Evolutionary conservation across 305 asterid species (phyloP).

Genomic region (Fraxinus velutina): DNA sequence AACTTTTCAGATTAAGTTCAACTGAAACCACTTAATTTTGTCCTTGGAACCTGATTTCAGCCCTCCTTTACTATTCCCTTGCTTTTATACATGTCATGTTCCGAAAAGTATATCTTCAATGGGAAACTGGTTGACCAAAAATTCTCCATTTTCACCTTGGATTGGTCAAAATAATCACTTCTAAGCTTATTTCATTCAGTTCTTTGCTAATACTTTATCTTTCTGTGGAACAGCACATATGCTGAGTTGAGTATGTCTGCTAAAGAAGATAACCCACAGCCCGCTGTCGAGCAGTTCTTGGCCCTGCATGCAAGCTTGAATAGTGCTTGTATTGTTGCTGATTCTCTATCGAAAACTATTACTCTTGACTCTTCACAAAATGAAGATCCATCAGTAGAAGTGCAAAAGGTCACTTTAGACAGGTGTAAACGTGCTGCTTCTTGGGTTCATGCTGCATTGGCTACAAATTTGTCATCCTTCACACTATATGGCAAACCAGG

Average conservation of each 20-base stretch:
- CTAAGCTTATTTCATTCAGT: background rate
- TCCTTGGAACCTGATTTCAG: background rate
- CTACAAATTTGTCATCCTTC: conserved; percentile 69
- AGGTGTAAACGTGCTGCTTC: conserved; percentile 71
- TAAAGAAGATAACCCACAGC: conserved; percentile 82
- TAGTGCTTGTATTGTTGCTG: conserved; percentile 63
- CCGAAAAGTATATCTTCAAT: background rate
- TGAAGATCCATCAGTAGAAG: conserved; percentile 65
- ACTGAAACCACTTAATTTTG: background rate
- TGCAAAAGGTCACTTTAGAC: conserved; percentile 45
- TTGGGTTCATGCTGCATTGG: conserved; percentile 87
- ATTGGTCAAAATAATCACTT: background rate
- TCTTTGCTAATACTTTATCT: background rate
- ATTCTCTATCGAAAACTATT: conserved; percentile 60
- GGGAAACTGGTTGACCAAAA: background rate
- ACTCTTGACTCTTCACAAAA: conserved; percentile 37
- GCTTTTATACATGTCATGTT: background rate
- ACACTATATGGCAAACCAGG: conserved; percentile 47
- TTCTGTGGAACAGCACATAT: conserved; percentile 53
- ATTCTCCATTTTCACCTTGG: background rate
- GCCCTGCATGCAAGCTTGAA: conserved; percentile 61
- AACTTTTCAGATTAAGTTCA: background rate
- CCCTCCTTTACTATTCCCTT: background rate
- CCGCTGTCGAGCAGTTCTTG: conserved; percentile 86
- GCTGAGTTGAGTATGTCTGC: conserved; percentile 79